Conservation (phyloP, 129 eudicot genomes). For the Flaveria ramosissima region DNA sequence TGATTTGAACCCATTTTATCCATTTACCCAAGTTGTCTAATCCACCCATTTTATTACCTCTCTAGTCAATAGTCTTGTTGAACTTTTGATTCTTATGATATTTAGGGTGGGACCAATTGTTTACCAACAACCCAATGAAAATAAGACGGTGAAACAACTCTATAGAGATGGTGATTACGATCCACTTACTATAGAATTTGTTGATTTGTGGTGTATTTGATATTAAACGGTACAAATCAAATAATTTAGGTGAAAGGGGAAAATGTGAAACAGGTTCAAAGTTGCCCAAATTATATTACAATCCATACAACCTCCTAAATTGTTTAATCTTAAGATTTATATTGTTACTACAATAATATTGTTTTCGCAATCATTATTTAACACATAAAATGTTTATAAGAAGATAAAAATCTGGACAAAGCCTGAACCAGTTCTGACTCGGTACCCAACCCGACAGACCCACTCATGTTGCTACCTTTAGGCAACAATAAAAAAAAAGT, state of each 20-base stretch:
- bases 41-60: neutral
- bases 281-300: neutral
- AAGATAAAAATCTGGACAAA: neutral
- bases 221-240: neutral
- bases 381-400: neutral
- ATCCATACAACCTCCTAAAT: conserved; percentile 4
- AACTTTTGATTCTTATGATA: neutral
- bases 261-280: conserved; percentile 6
- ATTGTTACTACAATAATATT: neutral
- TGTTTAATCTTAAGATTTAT: neutral
- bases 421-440: neutral
- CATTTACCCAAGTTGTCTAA: neutral
- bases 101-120: neutral
- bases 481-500: neutral
- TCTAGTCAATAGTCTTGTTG: neutral
- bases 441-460: neutral
- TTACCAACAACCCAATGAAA: conserved; percentile 13
- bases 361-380: neutral
- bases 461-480: neutral
- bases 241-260: conserved; percentile 3
- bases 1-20: neutral
- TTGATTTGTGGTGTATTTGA: conserved; percentile 1
- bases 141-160: neutral
- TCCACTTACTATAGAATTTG: neutral
- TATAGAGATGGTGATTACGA: neutral